Conservation (phyloP, 2,329 filamentous ascomycete species). For the Chaetomiaceae sp. region DNA sequence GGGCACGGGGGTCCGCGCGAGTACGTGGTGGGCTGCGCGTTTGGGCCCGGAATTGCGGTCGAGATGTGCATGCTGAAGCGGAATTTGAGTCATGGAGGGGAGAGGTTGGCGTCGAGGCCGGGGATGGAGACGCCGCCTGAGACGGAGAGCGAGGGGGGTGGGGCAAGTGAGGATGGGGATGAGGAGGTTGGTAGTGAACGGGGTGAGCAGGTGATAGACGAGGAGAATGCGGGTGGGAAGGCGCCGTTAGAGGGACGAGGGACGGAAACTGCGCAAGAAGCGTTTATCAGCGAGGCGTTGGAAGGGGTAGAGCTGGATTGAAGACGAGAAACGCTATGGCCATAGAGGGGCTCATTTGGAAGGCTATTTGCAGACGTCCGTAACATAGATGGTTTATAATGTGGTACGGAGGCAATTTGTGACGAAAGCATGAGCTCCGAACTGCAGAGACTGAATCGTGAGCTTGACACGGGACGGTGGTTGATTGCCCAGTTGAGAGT, state of each 20-base stretch:
- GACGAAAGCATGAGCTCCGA: too few relatives aligned
- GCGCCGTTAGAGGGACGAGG: neutral
- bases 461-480: neutral
- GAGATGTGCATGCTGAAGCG: slow-evolving; percentile 63
- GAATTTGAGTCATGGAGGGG: slow-evolving; percentile 27
- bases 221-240: slow-evolving; percentile 6
- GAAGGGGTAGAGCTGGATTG: slow-evolving; percentile 30
- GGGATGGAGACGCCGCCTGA: slow-evolving; percentile 48
- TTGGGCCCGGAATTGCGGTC: slow-evolving; percentile 62
- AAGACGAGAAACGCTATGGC: neutral
- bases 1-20: slow-evolving; percentile 37
- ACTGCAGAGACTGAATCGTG: too few relatives aligned
- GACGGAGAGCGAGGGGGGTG: slow-evolving; percentile 44
- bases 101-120: slow-evolving; percentile 9
- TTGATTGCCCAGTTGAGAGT: too few relatives aligned
- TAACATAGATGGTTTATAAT: too few relatives aligned
- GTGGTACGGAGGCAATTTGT: too few relatives aligned
- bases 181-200: slow-evolving; percentile 19
- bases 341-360: too few relatives aligned
- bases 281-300: slow-evolving; percentile 29
- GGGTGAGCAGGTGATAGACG: slow-evolving; percentile 16
- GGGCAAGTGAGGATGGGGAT: slow-evolving; percentile 28
- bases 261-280: slow-evolving; percentile 11
- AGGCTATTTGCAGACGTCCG: too few relatives aligned
- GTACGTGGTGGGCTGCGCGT: slow-evolving; percentile 60